Evolutionary conservation across 2,329 filamentous ascomycete species (phyloP).

Genomic region (Fonsecaea monophora): DNA sequence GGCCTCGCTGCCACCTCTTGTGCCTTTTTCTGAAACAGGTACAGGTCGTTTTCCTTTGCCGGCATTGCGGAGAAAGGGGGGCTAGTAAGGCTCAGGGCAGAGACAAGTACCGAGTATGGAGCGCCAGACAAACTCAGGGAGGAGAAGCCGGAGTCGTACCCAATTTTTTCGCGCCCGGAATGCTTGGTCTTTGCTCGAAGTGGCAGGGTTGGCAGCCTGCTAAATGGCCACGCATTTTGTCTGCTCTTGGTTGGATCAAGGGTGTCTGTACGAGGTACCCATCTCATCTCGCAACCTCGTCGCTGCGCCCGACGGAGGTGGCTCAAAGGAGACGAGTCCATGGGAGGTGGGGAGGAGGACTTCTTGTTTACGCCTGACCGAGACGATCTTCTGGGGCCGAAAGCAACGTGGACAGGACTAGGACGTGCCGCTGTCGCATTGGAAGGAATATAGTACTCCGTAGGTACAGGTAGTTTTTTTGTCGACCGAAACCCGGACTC

Average conservation of each 20-base stretch:
- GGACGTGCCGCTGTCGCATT: conserved; percentile 1
- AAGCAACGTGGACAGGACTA: conserved; percentile 4
- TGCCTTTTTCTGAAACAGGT: conserved; percentile 27
- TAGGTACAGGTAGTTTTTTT: not conserved
- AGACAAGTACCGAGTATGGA: conserved; percentile 3
- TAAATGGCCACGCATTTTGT: not conserved
- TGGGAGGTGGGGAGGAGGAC: not conserved
- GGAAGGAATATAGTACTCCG: not conserved
- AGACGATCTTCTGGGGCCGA: conserved; percentile 3
- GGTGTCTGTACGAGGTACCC: not conserved
- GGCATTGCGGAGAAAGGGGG: conserved; percentile 8
- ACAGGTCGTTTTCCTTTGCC: conserved; percentile 18
- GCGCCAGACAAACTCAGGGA: not conserved
- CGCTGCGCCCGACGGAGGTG: not conserved
- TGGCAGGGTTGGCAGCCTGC: not conserved
- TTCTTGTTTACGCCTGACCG: not conserved
- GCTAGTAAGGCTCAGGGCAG: not conserved
- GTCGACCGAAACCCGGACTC: not conserved
- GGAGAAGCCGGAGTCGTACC: not conserved
- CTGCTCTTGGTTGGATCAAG: not conserved
- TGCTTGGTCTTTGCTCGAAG: not conserved
- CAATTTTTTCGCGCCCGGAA: not conserved
- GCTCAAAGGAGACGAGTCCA: not conserved
- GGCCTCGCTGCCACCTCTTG: conserved; percentile 24
- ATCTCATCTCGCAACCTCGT: not conserved